Percentiles rank a stretch among this genome's conserved stretches.
Conservation (phyloP, 2,329 filamentous ascomycete genomes). For the Talaromyces sp. region DNA sequence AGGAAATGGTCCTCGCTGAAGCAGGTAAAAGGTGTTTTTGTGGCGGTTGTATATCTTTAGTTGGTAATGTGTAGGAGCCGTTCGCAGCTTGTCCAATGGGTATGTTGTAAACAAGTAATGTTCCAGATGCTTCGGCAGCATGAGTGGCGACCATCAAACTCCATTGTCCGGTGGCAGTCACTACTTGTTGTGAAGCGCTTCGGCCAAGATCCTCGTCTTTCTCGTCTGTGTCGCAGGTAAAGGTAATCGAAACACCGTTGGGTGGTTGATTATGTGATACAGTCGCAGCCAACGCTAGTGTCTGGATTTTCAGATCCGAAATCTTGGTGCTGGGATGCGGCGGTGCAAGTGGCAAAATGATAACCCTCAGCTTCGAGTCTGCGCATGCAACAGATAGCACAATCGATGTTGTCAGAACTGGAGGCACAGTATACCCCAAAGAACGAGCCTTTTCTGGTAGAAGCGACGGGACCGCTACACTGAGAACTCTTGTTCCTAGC, state of each 20-base stretch:
- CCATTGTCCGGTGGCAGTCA: conserved; percentile 31
- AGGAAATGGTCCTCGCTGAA: conserved; percentile 50
- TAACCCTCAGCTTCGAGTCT: conserved; percentile 55
- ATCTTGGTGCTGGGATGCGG: conserved; percentile 45
- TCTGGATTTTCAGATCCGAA: conserved; percentile 43
- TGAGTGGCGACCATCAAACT: conserved; percentile 47
- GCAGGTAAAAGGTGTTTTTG: conserved; percentile 48
- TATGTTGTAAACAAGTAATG: conserved; percentile 45
- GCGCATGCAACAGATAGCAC: conserved; percentile 55
- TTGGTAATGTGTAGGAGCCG: conserved; percentile 26
- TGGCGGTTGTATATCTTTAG: conserved; percentile 43
- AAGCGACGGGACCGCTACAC: conserved; percentile 49
- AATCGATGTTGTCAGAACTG: conserved; percentile 50
- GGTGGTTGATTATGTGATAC: conserved; percentile 52
- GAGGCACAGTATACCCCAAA: conserved; percentile 43
- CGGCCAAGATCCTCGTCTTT: conserved; percentile 26
- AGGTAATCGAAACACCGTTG: conserved; percentile 52
- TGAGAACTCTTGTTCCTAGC: conserved; percentile 52
- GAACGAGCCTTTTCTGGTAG: conserved; percentile 42
- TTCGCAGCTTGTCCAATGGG: conserved; percentile 32
- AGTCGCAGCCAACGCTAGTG: conserved; percentile 46
- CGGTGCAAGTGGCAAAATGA: conserved; percentile 54
- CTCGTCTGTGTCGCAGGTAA: conserved; percentile 43
- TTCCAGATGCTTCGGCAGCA: conserved; percentile 44
- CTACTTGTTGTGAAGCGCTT: conserved; percentile 30